Percentiles rank a stretch among this genome's conserved stretches.
Conservation (phyloP, 257 asterid species). For the Solanum etuberosum region DNA sequence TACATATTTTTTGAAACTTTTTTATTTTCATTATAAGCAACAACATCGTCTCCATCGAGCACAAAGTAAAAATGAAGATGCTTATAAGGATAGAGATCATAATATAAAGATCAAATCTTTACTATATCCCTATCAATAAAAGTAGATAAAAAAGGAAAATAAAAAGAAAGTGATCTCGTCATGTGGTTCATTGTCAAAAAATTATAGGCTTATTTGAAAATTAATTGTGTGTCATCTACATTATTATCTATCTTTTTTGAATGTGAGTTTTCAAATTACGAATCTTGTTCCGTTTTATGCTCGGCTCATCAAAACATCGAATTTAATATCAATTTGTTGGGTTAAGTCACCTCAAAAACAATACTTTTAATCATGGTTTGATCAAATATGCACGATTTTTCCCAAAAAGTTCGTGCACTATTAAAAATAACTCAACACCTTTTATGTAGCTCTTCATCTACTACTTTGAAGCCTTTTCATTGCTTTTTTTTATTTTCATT, state of each 20-base stretch:
- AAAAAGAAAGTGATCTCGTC: background rate
- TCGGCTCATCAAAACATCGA: background rate
- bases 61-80: background rate
- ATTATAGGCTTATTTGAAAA: too few species aligned
- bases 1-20: background rate
- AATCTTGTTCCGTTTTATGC: too few species aligned
- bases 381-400: background rate
- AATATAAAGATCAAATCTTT: background rate
- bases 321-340: background rate
- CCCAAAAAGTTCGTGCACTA: background rate
- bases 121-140: background rate
- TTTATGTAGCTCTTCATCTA: background rate
- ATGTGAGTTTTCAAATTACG: background rate
- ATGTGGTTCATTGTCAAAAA: background rate
- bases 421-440: background rate
- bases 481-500: background rate
- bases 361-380: background rate
- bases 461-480: background rate
- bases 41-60: background rate
- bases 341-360: background rate
- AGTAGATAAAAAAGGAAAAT: background rate
- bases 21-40: background rate
- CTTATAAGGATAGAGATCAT: background rate
- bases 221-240: background rate
- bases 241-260: background rate